Evolutionary conservation across 192 early-diverging fungal species (phyloP), one percentile per base, ranked within the genome.

Genomic region (Paraglomus brasilianum): DNA sequence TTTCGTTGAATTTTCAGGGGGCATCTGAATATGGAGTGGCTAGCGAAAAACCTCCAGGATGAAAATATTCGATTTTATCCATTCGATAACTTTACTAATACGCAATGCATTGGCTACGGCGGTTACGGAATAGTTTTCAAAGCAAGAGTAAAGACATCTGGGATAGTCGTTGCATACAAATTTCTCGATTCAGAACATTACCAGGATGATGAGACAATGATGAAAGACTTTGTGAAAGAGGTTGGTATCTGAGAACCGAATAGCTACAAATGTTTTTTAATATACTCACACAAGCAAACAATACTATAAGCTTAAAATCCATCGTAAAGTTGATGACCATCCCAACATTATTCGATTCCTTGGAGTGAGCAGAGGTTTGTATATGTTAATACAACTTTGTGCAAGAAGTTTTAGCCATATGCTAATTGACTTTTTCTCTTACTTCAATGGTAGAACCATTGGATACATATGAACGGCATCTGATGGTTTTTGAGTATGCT

Each of bases 321-420:
- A 46, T 45, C 44, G 19, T n/a, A 63, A 63, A 63, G 61, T 63
- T 63, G 61, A 63, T 47, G 7, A 63, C 36, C 61, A 63, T 63
- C 61, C 43, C 0, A 63, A 63, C 13, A 63, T 63, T 45, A 15
- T 63, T 14, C n/a, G 19, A 45, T 63, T 48, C 44, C 38, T 30
- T 36, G 61, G 61, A 47, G 19, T 63, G 19, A 63, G 42, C 47
- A 42, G 47, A 63, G 44, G 61, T 63, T 30, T 55, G 21, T 55
- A 21, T 19, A 30, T 55, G 21, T 10, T n/a, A n/a, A n/a, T n/a
- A n/a, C n/a, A 1, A 0, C 22, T 56, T 56, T 56, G 14, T 22
- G 24, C 53, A 56, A 30, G 30, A 30, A 30, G 30, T 30, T 30
- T 30, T 30, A 30, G 1, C 30, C 30, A 30, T 30, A 30, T 30